Conservation (phyloP, 1,139 yeast genomes). For the Lodderomyces parapsilosis region DNA sequence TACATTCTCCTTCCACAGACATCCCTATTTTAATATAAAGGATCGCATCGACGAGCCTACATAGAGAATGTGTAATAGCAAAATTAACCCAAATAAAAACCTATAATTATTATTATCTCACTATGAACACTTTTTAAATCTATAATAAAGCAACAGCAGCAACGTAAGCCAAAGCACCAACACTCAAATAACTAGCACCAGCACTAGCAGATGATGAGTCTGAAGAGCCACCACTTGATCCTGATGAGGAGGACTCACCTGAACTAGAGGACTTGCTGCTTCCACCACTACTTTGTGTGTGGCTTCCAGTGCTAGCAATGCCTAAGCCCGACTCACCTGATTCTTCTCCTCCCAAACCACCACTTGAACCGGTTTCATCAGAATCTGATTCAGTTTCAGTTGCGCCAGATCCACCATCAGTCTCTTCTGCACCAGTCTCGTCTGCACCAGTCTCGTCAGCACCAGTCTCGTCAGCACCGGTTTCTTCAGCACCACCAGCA, state of each 20-base stretch:
- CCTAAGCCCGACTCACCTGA: slow-evolving; percentile 1
- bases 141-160: slow-evolving; percentile 11
- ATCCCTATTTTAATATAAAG: too few species aligned
- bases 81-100: neutral
- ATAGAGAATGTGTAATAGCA: too few species aligned
- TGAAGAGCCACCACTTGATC: slow-evolving; percentile 7
- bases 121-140: neutral
- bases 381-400: neutral
- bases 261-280: neutral
- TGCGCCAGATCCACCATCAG: slow-evolving; percentile 1
- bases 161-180: slow-evolving; percentile 7
- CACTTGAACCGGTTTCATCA: neutral
- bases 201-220: slow-evolving; percentile 6
- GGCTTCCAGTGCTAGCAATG: neutral
- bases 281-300: neutral
- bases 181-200: slow-evolving; percentile 4
- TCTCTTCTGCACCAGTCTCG: neutral
- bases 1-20: too few species aligned
- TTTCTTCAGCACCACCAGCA: neutral
- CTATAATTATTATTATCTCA: neutral
- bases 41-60: too few species aligned
- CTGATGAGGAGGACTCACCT: slow-evolving; percentile 1
- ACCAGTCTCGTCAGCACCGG: slow-evolving; percentile 5
- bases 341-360: neutral
- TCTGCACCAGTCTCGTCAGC: slow-evolving; percentile 1